phyloP scores from a whole-genome alignment of 176 grass and related monocot genomes.

The Cenchrus americanus region DNA sequence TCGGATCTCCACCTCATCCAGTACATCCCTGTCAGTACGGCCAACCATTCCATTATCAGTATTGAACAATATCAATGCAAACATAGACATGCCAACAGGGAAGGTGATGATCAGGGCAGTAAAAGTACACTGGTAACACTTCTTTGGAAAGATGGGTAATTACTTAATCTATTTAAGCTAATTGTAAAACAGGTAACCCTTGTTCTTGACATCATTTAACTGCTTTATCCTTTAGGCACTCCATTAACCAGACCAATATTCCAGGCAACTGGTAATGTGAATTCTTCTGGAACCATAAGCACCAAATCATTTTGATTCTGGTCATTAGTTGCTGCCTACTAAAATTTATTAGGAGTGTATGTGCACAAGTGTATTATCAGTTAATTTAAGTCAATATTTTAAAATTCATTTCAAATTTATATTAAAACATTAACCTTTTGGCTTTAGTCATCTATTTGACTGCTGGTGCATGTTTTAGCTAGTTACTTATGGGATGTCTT shows the following conservation, averaged over 20 bases:
- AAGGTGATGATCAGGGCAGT: background rate
- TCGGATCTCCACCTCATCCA: conserved; percentile 90
- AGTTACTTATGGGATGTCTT: background rate
- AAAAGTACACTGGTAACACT: background rate
- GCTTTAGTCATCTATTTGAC: background rate
- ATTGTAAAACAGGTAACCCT: background rate
- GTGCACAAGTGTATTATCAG: background rate
- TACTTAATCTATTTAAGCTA: background rate
- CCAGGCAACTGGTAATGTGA: background rate
- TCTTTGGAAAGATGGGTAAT: background rate
- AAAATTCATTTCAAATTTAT: background rate
- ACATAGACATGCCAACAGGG: background rate
- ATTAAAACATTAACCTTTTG: background rate
- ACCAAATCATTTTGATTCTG: background rate
- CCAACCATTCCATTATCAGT: conserved; percentile 38
- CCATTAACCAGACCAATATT: background rate
- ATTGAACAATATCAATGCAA: conserved; percentile 1
- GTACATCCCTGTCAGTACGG: conserved; percentile 51
- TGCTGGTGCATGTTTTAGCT: background rate
- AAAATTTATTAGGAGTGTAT: background rate
- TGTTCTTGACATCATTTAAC: background rate
- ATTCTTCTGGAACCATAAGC: conserved; percentile 9
- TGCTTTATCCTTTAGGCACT: background rate
- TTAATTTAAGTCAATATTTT: background rate
- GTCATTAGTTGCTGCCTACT: background rate